Base-by-base conservation (phyloP, 169 alveolate genomes). In the Cryptosporidium parvum region DNA sequence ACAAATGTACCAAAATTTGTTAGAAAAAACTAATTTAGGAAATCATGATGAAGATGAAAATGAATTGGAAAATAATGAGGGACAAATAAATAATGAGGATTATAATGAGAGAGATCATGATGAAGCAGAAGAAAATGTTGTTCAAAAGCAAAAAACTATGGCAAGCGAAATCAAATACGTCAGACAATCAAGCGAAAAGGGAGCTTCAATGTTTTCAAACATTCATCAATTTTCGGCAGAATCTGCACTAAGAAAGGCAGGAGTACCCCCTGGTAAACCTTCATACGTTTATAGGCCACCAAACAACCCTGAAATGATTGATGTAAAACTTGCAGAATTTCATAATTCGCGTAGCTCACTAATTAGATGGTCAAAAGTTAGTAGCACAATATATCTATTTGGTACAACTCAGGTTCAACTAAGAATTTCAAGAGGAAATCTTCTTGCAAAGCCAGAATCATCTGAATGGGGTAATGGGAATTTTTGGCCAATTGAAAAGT, bases 211-310 rank as follows among this genome's bases (percentile, higher is more conserved):
- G 73, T 80, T 80, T 45, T 80, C 89, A 37, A 80, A 80, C 26
- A 80, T 80, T 14, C 89, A 80, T 23, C 80, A 80, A 44, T 80
- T 80, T 62, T 80, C 89, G 7, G 89, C 89, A 23, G 89, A 80
- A 42, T 80, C 89, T 5, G 89, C 89, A 16, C 67, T 80, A 21
- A 80, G 89, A 80, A 80, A 80, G 62, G 89, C 89, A 21, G 89
- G 89, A 42, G 75, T 80, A 23, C 89, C 89, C 2, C 89, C 89
- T 42, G 89, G 89, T 12, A 80, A 67, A n/a, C 89, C 89, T 67
- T 59, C 89, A 26, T 80, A 80, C 23, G 42, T 80, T 44, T 80
- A 80, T 65, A 37, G 89, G 16, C 89, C 75, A 8, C 89, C 89
- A 14, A 42, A 29, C 3, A 59, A 80, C 51, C 35, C 89, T 48